A percentile compares a stretch with the other conserved stretches of the same genome.
These are phyloP conservation scores for Haberlea rhodopensis DNA, from an alignment of 257 asterid species.

Conservation along the genomic window DNA sequence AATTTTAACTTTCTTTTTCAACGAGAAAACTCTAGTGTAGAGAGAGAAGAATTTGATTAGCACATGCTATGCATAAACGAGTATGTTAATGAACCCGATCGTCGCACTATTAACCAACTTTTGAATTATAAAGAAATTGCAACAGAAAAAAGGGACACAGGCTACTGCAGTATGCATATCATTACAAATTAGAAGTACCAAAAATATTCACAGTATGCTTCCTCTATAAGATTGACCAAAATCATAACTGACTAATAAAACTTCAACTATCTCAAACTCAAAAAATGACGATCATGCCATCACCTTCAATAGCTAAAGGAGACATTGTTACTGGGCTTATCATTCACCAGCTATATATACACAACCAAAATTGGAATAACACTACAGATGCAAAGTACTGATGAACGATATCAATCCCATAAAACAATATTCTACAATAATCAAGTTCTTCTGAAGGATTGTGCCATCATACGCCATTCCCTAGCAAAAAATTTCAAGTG, in stretches of 20 bases:
- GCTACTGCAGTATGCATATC: slow-evolving; percentile 5
- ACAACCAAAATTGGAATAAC: not conserved
- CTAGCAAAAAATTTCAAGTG: not conserved
- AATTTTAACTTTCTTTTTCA: too few species aligned
- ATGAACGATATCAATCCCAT: not conserved
- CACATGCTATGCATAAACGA: too few species aligned
- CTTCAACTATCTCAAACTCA: not conserved
- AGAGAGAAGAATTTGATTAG: too few species aligned
- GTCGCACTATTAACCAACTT: too few species aligned
- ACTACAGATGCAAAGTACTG: not conserved
- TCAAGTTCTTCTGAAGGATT: slow-evolving; percentile 6
- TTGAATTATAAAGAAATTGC: too few species aligned
- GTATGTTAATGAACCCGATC: too few species aligned
- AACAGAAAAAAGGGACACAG: not conserved
- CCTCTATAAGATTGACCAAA: slow-evolving; percentile 6
- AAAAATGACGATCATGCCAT: not conserved
- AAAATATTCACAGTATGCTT: not conserved
- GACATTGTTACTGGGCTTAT: not conserved
- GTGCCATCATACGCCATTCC: not conserved
- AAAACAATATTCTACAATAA: not conserved
- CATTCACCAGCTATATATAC: not conserved
- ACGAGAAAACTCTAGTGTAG: too few species aligned
- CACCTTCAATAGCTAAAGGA: not conserved
- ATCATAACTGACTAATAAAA: not conserved
- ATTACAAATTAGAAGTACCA: not conserved